Evolutionary conservation across 805 yeast species (phyloP), one percentile per base, ranked within the genome.

Genomic region (Teunomyces cretensis): DNA sequence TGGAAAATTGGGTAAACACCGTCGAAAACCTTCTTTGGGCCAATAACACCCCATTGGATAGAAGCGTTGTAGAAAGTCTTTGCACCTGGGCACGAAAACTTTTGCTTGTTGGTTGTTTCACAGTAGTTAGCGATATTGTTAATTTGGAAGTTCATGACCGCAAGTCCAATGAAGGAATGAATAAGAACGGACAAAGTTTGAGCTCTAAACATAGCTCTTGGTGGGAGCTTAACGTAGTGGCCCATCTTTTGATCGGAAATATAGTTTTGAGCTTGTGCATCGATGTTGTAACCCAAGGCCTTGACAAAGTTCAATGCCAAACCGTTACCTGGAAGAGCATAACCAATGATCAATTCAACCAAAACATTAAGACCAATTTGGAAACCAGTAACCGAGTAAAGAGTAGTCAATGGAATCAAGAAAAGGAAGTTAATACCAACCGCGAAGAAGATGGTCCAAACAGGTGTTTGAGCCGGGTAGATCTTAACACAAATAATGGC

Each of bases 151-250:
- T 56, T 56, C 31, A 61, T 37, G 6, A 59, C 54, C 7, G 56
- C 67, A 40, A 61, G 46, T 14, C 54, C 46, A 30, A 62, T 45
- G 24, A 62, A 57, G 2, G 63, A 50, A n/a, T 55, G 39, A 32
- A 62, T 39, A n/a, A 56, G 44, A 2, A 53, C 57, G 4, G 64
- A 54, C n/a, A 56, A 28, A 33, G 63, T 51, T 52, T 66, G 70
- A 22, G 50, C 48, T 60, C 72, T 61, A 64, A 84, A 82, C 50
- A 83, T 66, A 1, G 81, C 70, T 47, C 82, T 69, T 2, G 88
- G 89, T 0, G 86, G 80, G n/a, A 84, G 65, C 51, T 81, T 81
- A 56, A 81, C 61, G 56, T 85, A 85, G 49, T 84, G 88, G 2
- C 80, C 87, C 58, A 80, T 58, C 54, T 84, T 84, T 71, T 79